Base-by-base conservation (phyloP, 2,329 filamentous ascomycete genomes). In the Cryphonectria carpinicola region DNA sequence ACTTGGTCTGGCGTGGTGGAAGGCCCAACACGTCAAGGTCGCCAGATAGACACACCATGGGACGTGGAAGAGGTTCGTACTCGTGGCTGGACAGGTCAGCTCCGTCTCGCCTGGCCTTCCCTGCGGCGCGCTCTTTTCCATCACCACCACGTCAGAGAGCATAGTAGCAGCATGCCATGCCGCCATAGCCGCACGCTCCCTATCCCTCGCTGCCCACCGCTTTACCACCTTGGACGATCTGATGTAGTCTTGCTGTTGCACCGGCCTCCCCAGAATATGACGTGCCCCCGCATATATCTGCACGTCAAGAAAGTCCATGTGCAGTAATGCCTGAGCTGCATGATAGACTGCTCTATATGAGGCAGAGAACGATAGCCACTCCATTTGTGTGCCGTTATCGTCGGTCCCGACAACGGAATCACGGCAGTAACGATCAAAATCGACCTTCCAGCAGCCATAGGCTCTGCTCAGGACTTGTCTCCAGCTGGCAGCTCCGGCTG, bases 21-120 rank as follows among this genome's bases (percentile, higher is more conserved):
- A 88, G 0, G 85, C 84, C 88, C 88, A 90, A 43, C 85, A 84
- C 0, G 86, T 86, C 56, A 90, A 74, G 0, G 88, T 88, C 0
- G 86, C 86, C 1, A 91, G 79, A 74, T 90, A 90, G 17, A 90
- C 76, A 72, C 86, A 88, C 89, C 88, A 90, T 0, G 88, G 86
- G 25, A 89, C 87, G 74, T 90, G 88, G 75, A 90, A 90, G 0
- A 87, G 79, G 60, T 86, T 84, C 58, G 84, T 84, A 17, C 70
- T 32, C 11, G 61, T 43, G 4, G 49, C n/a, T 25, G 49, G 28
- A 19, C 43, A 61, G n/a, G 28, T 46, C 14, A 32, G 22, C 28
- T 39, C 11, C 32, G 37, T 11, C 14, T 37, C n/a, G 32, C 37
- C 1, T 62, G 35, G 3, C 8, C 10, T n/a, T 22, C n/a, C 25